Evolutionary conservation across 495 filamentous ascomycete genomes (phyloP), one percentile per base, ranked within the genome.

Genomic region (Penicillium psychrofluorescens): DNA sequence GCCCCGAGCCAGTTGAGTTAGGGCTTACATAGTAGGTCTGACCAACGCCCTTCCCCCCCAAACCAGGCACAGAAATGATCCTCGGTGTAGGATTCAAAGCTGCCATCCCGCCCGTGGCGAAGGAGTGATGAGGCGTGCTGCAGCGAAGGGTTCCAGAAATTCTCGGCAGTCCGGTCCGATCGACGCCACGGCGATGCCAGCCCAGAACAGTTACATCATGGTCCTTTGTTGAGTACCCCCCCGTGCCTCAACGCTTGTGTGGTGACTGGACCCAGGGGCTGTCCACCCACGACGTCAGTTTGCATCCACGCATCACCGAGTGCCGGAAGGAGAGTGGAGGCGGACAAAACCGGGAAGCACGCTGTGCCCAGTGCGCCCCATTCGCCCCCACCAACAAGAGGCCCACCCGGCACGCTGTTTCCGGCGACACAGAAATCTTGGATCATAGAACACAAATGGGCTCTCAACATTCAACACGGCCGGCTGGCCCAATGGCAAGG

Each of bases 401-500:
- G 38, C 4, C 7, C 6, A 8, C 35, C 39, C 38, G 40, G 41
- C 35, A 42, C 36, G 37, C 28, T 35, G 28, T 34, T 22, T 40
- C 32, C 38, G 31, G 31, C 52, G 35, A 9, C 15, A 16, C 3
- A 6, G 32, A 6, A 1, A 8, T 34, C 9, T 6, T 34, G 32
- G 10, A 12, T 9, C 32, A 10, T 11, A 2, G 7, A 0, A 10
- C 32, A 34, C n/a, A 4, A 34, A 8, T 10, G 1, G 6, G 32
- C 3, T 30, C 41, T 10, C 27, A 15, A 7, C 29, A 28, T 35
- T 38, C 38, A 51, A 35, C 32, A 38, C 47, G 64, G 56, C 65
- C 66, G 57, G 66, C 68, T 80, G 73, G 76, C 75, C 73, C 74
- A 81, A 81, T 81, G 78, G 78, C 72, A 81, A 81, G 78, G 77